Base-by-base conservation (phyloP, 768 basidiomycete genomes). In the Rossbeevera mucosa region DNA sequence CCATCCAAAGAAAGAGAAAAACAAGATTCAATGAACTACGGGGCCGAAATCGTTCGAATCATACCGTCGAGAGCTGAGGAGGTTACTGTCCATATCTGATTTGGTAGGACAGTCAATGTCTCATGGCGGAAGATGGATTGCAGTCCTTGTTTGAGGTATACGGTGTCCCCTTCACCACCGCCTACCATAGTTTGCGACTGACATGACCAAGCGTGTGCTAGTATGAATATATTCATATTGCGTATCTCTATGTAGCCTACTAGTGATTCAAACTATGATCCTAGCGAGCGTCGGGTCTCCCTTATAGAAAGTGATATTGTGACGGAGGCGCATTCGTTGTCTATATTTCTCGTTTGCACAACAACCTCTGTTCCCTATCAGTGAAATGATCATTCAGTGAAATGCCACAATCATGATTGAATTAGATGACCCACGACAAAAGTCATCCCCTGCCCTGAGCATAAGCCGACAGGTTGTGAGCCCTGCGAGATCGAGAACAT, bases 131-230 rank as follows among this genome's bases (percentile, higher is more conserved):
- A 76, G 63, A 76, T 44, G 44, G 58, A 65, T n/a, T 43, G 51
- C 52, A 46, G 75, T 84, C 82, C 79, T 80, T 70, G 86, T 88
- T 88, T 88, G 86, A 88, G 83, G 86, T 70, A 70, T 72, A 75
- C 74, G 71, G 78, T 75, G 80, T 74, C 36, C 42, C 45, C 59
- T 49, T 54, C 25, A 77, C 79, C 79, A 75, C 72, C 71, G 71
- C 74, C 74, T 78, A 82, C 82, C 81, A 88, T 88, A 86, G 78
- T 66, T 63, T 71, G 64, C 30, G 72, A 71, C 68, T 52, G 7
- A 71, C 68, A 73, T 29, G 9, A 16, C 28, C 22, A 25, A 31
- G 13, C 13, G 21, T 41, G 2, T 21, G 12, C 28, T 18, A 11
- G 21, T 7, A 22, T 24, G 26, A 40, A 50, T 64, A 67, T 55